Evolutionary conservation across 139 green algal species (phyloP).

Genomic region (Tetradesmus lagerheimii): DNA sequence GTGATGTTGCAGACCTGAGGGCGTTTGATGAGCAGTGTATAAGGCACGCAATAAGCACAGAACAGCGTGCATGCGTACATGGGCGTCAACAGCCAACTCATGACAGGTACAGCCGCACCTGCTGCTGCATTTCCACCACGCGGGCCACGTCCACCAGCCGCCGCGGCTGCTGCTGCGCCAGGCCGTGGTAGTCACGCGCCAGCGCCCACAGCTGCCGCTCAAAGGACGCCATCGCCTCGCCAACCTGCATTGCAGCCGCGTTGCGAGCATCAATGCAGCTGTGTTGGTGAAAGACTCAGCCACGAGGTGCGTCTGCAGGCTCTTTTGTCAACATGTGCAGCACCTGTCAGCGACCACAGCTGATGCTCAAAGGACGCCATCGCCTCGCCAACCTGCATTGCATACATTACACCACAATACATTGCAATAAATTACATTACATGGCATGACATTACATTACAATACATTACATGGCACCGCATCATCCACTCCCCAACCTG

Average conservation of each 20-base stretch:
- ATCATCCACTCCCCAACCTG: too few relatives aligned
- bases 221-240: constrained; percentile 68
- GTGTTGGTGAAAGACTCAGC: constrained; percentile 71
- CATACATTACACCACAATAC: background rate
- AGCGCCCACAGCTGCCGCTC: constrained; percentile 81
- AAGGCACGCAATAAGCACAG: too few relatives aligned
- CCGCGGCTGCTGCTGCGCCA: constrained; percentile 69
- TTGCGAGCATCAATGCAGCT: background rate
- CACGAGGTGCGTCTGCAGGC: too few relatives aligned
- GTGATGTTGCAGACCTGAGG: too few relatives aligned
- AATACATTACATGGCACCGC: too few relatives aligned
- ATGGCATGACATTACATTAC: too few relatives aligned
- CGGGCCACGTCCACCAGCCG: constrained; percentile 82
- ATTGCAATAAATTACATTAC: too few relatives aligned
- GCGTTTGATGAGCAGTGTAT: too few relatives aligned
- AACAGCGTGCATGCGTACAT: too few relatives aligned
- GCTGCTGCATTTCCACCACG: constrained; percentile 85
- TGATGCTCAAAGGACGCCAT: constrained; percentile 77
- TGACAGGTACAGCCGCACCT: background rate
- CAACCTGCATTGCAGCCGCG: background rate
- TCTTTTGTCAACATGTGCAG: too few relatives aligned
- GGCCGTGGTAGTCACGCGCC: constrained; percentile 67
- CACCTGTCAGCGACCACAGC: constrained; percentile 76
- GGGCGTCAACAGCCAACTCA: too few relatives aligned
- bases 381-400: constrained; percentile 47